phyloP scores from a whole-genome alignment of 805 yeast genomes.

The Saccharomyces paradoxus region DNA sequence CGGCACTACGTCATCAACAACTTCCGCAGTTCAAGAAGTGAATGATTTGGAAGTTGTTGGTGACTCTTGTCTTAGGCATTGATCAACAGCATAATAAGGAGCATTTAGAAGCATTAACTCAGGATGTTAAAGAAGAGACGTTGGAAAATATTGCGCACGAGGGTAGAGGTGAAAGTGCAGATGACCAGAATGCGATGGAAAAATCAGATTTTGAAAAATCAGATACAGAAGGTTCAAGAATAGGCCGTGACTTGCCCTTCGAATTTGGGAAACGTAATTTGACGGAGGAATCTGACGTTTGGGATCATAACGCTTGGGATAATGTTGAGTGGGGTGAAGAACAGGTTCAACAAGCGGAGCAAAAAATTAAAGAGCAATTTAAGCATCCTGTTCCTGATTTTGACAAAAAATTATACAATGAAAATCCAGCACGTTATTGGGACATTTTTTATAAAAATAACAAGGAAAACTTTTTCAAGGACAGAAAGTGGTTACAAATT shows the following conservation, averaged over 20 bases:
- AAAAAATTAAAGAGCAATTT: conserved; percentile 63
- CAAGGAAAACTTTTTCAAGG: conserved; percentile 89
- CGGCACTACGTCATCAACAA: conserved; percentile 1
- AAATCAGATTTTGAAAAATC: conserved; percentile 2
- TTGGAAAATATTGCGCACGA: conserved; percentile 17
- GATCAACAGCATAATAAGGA: conserved; percentile 14
- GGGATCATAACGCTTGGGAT: conserved; percentile 90
- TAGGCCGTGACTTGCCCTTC: conserved; percentile 84
- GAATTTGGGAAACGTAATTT: conserved; percentile 83
- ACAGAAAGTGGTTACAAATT: conserved; percentile 89
- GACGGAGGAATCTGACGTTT: conserved; percentile 68
- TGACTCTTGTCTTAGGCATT: conserved; percentile 25
- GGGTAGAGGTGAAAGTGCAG: neutral
- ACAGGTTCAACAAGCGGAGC: conserved; percentile 67
- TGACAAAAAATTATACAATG: conserved; percentile 69
- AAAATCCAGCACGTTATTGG: conserved; percentile 91
- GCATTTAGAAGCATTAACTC: conserved; percentile 14
- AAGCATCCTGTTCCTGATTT: conserved; percentile 81
- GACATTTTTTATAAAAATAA: conserved; percentile 87
- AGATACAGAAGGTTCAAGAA: conserved; percentile 6
- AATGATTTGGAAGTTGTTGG: conserved; percentile 14
- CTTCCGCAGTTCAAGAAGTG: conserved; percentile 7
- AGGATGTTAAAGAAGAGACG: conserved; percentile 20
- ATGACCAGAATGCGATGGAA: neutral
- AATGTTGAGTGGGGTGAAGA: conserved; percentile 97